Evolutionary conservation across 176 grass and related monocot species (phyloP).

Genomic region (Raddia guianensis): DNA sequence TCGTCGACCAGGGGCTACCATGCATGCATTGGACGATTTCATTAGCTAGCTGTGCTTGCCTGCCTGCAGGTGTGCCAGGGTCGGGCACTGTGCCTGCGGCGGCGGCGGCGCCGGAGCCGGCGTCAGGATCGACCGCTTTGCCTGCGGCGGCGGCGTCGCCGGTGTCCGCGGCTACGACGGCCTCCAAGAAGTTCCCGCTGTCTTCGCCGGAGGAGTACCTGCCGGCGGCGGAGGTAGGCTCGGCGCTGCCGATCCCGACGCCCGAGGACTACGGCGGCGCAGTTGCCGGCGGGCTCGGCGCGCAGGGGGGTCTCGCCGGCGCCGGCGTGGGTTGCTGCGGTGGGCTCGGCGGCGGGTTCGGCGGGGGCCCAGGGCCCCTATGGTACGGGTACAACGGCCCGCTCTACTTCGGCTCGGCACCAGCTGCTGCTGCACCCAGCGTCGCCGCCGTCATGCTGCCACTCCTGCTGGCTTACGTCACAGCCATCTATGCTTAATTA

Average conservation of each 20-base stretch:
- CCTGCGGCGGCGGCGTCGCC: not conserved
- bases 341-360: slow-evolving; percentile 38
- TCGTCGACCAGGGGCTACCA: not conserved
- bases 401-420: not conserved
- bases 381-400: slow-evolving; percentile 32
- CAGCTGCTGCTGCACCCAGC: not conserved
- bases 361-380: not conserved
- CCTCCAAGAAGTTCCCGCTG: slow-evolving; percentile 37
- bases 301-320: not conserved
- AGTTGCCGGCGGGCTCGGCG: not conserved
- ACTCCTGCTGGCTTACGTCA: not conserved
- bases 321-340: not conserved
- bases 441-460: not conserved
- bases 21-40: no score
- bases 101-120: no score
- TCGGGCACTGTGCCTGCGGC: no score
- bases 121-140: not conserved
- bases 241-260: slow-evolving; percentile 41
- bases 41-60: not conserved
- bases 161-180: not conserved
- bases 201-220: not conserved
- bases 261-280: slow-evolving; percentile 27
- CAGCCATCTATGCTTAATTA: not conserved
- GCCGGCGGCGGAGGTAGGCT: slow-evolving; percentile 35
- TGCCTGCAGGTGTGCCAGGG: not conserved